phyloP scores from a whole-genome alignment of 2,329 filamentous ascomycete species.

The Alternaria gaisen region DNA sequence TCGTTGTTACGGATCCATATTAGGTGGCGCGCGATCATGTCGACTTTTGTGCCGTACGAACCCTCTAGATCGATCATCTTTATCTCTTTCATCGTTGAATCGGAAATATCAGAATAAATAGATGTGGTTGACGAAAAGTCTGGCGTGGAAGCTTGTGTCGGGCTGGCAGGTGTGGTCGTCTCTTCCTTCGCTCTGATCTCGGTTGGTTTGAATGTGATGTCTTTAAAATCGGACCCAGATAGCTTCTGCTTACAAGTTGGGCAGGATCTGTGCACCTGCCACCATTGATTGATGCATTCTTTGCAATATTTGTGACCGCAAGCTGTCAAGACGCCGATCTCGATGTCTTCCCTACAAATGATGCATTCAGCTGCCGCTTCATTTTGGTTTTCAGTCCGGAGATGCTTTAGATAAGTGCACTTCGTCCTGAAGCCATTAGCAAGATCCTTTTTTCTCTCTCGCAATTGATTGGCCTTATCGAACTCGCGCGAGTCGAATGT shows the following conservation, averaged over 20 bases:
- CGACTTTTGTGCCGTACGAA: slow-evolving; percentile 90
- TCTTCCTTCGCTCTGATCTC: slow-evolving; percentile 74
- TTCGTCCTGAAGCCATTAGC: slow-evolving; percentile 74
- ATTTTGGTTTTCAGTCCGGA: slow-evolving; percentile 69
- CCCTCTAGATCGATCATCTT: slow-evolving; percentile 77
- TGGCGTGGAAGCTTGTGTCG: slow-evolving; percentile 39
- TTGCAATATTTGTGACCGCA: slow-evolving; percentile 91
- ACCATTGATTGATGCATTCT: slow-evolving; percentile 85
- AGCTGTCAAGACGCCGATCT: slow-evolving; percentile 80
- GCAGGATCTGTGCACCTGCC: slow-evolving; percentile 75
- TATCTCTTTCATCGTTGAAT: slow-evolving; percentile 77
- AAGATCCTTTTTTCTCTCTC: slow-evolving; percentile 64
- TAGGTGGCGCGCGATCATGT: slow-evolving; percentile 75
- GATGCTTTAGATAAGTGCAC: slow-evolving; percentile 74
- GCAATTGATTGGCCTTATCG: slow-evolving; percentile 53
- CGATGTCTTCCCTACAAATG: slow-evolving; percentile 82
- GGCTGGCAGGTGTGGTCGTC: slow-evolving; percentile 38
- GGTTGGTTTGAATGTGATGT: slow-evolving; percentile 83
- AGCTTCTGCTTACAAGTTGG: slow-evolving; percentile 83
- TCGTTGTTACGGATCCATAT: slow-evolving; percentile 86
- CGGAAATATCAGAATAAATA: slow-evolving; percentile 82
- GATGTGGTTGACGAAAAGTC: slow-evolving; percentile 42
- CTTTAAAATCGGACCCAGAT: slow-evolving; percentile 74
- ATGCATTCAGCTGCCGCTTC: slow-evolving; percentile 72
- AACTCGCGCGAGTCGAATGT: slow-evolving; percentile 63